Evolutionary conservation across 768 basidiomycete genomes (phyloP), one percentile per base, ranked within the genome.

Genomic region (Hortiboletus campestris): DNA sequence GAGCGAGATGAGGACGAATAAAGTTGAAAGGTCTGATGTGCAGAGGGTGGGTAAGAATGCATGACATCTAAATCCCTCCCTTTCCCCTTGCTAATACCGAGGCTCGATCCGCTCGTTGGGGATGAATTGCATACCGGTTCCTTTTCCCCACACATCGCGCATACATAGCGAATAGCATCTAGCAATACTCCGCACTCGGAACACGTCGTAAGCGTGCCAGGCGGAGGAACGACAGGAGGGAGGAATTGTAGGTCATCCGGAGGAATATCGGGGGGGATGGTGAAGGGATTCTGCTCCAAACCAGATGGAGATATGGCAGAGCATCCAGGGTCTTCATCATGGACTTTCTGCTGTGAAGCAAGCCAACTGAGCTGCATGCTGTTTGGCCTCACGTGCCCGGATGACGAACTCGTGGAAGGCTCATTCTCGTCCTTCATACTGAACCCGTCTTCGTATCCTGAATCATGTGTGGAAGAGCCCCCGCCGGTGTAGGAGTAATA

Each of bases 111-210:
- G 31, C 49, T 58, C 29, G 45, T 39, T 11, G 22, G 31, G 20
- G 56, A 46, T 57, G 51, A 55, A 57, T 47, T 58, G 58, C 56
- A 41, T 6, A 68, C 64, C 7, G 88, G 82, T 45, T 78, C 72
- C 68, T 86, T 91, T 71, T 91, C 89, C 10, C 92, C 93, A 63
- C 94, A 96, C 22, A 85, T 88, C 5, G 86, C 80, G 65, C 95
- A 98, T 14, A 95, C 86, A 69, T 98, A 97, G 44, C 91, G 85
- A 68, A 96, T 84, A n/a, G 83, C 80, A 49, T 92, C 88, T 19
- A 98, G 75, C 7, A 84, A 64, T 0, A 78, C 70, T 14, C 88
- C 88, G 62, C 95, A 98, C 44, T 83, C 82, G 1, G 92, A 94
- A 70, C 95, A 98, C 46, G 84, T 82, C 1, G 93, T 92, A 17